phyloP scores from a whole-genome alignment of 306 rosid species.

The Vigna unguiculata region DNA sequence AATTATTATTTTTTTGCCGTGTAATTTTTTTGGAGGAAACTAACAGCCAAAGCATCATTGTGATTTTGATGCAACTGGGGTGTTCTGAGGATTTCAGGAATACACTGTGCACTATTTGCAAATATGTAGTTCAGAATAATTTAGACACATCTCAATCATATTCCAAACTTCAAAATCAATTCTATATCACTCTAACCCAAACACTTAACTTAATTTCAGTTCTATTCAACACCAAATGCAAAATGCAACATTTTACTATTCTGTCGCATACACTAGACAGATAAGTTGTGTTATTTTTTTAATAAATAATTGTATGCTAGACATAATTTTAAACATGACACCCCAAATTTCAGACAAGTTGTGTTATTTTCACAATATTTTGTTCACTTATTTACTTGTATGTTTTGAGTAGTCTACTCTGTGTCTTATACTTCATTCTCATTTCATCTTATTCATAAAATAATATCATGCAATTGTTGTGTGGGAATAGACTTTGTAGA shows the following conservation, averaged over 20 bases:
- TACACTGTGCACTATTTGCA: slow-evolving; percentile 36
- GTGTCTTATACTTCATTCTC: neutral
- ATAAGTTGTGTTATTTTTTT: too few relatives aligned
- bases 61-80: slow-evolving; percentile 41
- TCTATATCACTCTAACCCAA: neutral
- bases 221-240: neutral
- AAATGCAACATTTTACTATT: neutral
- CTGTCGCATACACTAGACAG: neutral
- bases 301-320: too few relatives aligned
- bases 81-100: slow-evolving; percentile 39
- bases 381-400: neutral
- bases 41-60: slow-evolving; percentile 35
- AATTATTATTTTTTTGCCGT: slow-evolving; percentile 44
- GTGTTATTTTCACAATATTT: neutral
- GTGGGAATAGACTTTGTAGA: too few relatives aligned
- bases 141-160: neutral
- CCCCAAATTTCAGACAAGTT: neutral
- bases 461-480: neutral
- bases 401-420: neutral
- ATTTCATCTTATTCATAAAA: neutral
- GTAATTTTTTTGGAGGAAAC: slow-evolving; percentile 51
- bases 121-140: neutral
- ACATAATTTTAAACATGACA: too few relatives aligned
- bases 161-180: neutral
- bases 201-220: neutral